Evolutionary conservation across 192 early-diverging fungal genomes (phyloP).

Genomic region (Spizellomyces sp.): DNA sequence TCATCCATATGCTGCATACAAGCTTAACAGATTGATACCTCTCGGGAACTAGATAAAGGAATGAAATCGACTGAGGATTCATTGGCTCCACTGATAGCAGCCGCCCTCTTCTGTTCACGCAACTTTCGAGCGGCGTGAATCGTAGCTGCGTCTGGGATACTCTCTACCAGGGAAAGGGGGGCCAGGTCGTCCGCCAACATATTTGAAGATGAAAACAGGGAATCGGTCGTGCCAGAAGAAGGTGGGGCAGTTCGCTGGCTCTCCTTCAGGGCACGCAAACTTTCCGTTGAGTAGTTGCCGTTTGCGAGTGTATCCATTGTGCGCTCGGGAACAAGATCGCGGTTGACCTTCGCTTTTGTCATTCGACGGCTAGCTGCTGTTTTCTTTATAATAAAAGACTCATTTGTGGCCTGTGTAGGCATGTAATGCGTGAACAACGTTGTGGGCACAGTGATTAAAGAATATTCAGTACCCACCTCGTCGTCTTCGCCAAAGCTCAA

Average conservation of each 20-base stretch:
- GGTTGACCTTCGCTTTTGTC: conserved; percentile 37
- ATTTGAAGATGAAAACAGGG: conserved; percentile 15
- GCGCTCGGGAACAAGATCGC: conserved; percentile 28
- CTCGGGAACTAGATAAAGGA: conserved; percentile 11
- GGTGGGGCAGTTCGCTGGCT: conserved; percentile 29
- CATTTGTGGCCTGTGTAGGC: background rate
- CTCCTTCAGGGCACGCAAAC: conserved; percentile 24
- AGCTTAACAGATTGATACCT: background rate
- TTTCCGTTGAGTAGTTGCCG: conserved; percentile 31
- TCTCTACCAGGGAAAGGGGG: background rate
- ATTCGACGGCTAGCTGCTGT: conserved; percentile 35
- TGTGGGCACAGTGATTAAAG: too few relatives aligned
- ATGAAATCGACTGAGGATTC: conserved; percentile 21
- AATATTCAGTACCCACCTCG: conserved; percentile 12
- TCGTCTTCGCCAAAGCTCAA: conserved; percentile 35
- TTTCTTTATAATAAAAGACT: conserved; percentile 30
- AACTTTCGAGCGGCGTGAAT: conserved; percentile 36
- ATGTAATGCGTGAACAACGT: too few relatives aligned
- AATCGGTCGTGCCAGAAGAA: conserved; percentile 7
- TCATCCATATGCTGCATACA: background rate
- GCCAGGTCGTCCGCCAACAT: background rate
- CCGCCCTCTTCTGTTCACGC: conserved; percentile 37
- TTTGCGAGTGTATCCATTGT: background rate
- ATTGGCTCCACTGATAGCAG: conserved; percentile 13
- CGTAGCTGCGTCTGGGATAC: conserved; percentile 34